These are phyloP conservation scores for Tagetes patula DNA, from an alignment of 129 eudicot genomes.

Conservation along the genomic window DNA sequence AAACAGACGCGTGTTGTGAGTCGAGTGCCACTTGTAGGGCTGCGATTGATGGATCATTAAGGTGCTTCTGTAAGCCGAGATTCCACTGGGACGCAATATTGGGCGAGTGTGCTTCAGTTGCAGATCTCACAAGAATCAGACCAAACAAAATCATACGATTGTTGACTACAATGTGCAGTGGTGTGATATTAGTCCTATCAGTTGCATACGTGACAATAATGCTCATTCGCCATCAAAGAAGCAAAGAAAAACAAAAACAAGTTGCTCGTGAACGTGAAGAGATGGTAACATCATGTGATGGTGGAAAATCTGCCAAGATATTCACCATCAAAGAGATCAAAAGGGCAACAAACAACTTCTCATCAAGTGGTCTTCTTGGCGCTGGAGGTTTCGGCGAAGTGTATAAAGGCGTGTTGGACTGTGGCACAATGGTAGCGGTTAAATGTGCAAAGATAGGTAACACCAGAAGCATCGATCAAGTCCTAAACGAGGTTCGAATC, in stretches of 20 bases:
- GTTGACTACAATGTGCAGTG: constrained; percentile 22
- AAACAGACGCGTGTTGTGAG: constrained; percentile 26
- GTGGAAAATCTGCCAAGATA: constrained; percentile 59
- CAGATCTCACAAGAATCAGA: constrained; percentile 19
- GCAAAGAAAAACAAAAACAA: constrained; percentile 36
- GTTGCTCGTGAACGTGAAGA: constrained; percentile 55
- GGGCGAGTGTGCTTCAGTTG: constrained; percentile 36
- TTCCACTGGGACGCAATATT: constrained; percentile 50
- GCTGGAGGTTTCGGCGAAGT: constrained; percentile 81
- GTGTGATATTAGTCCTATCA: constrained; percentile 10
- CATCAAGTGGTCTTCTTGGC: constrained; percentile 60
- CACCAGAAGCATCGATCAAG: constrained; percentile 60
- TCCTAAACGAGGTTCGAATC: constrained; percentile 72
- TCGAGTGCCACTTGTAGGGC: constrained; percentile 28
- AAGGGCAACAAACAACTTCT: constrained; percentile 55
- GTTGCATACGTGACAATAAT: neutral
- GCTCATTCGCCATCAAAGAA: constrained; percentile 16
- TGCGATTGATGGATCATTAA: constrained; percentile 17
- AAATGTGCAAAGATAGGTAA: constrained; percentile 71
- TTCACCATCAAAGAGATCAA: constrained; percentile 59
- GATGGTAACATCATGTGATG: constrained; percentile 48
- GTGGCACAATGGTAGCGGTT: constrained; percentile 60
- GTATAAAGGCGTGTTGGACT: constrained; percentile 62
- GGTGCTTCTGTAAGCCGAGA: constrained; percentile 54
- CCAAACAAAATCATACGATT: constrained; percentile 14